These are phyloP conservation scores for Psilocybe subaeruginosa DNA, from an alignment of 768 basidiomycete species.

Conservation along the genomic window DNA sequence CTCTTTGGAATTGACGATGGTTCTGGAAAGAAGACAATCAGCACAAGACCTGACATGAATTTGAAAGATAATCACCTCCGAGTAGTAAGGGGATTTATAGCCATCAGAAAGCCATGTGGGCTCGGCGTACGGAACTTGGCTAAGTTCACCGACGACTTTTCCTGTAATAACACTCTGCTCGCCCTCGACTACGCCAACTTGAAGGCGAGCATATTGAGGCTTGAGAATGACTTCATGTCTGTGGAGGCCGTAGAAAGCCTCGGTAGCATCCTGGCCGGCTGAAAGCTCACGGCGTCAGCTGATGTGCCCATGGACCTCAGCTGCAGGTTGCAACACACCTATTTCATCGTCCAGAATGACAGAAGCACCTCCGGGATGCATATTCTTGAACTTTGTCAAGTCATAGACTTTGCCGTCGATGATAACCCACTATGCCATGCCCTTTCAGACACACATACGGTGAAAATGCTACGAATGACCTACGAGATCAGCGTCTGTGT, in stretches of 20 bases:
- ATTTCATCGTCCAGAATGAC: slow-evolving; percentile 80
- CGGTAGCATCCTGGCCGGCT: slow-evolving; percentile 91
- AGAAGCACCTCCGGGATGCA: slow-evolving; percentile 86
- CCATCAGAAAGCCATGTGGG: slow-evolving; percentile 76
- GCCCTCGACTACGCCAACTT: slow-evolving; percentile 75
- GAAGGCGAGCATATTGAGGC: slow-evolving; percentile 77
- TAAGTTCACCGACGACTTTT: slow-evolving; percentile 64
- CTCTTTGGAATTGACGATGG: slow-evolving; percentile 65
- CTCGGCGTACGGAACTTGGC: slow-evolving; percentile 88
- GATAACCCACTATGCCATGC: slow-evolving; percentile 71
- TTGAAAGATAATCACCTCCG: slow-evolving; percentile 53
- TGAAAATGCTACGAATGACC: neutral
- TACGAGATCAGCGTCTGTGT: slow-evolving; percentile 71
- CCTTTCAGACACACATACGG: neutral
- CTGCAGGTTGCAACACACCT: slow-evolving; percentile 45
- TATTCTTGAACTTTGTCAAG: slow-evolving; percentile 74
- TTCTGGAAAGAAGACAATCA: slow-evolving; percentile 39
- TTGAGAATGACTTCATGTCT: slow-evolving; percentile 82
- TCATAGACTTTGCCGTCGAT: slow-evolving; percentile 88
- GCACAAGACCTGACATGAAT: slow-evolving; percentile 1
- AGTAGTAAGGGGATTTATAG: slow-evolving; percentile 80
- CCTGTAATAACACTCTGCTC: slow-evolving; percentile 63
- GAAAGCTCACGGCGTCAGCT: slow-evolving; percentile 22
- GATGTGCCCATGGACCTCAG: neutral
- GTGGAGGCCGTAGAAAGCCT: slow-evolving; percentile 91